Base-by-base conservation (phyloP, 2,329 filamentous ascomycete genomes). In the Nakataea oryzae region DNA sequence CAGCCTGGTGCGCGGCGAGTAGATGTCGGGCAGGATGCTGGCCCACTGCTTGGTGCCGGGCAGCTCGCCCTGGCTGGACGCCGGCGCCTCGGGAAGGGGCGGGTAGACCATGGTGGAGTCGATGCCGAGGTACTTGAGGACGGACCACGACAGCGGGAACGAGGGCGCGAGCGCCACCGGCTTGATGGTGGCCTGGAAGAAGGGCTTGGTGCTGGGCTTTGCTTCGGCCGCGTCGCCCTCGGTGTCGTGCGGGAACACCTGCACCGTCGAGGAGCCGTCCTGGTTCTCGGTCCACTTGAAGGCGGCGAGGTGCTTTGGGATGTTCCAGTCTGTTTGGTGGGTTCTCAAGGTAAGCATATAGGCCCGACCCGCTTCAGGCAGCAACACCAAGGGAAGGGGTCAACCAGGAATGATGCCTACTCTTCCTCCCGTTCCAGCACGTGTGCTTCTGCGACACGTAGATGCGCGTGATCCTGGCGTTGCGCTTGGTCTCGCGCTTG, bases 401-500 rank as follows among this genome's bases (percentile, higher is more conserved):
- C n/a, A n/a, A n/a, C 34, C 9, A 57, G 29, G 32, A 34, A n/a
- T 30, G 27, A 17, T 13, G 50, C 17, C 74, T 67, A 81, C 79
- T 81, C 34, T 71, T 75, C 54, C 81, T 70, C 11, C 81, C 81
- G 63, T 84, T 83, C 70, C 78, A 83, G 65, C 78, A 79, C 0
- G 79, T 81, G 27, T 78, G 67, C 65, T 78, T 78, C 64, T 81
- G 77, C 26, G 79, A 82, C 17, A 84, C 81, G 66, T 83, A 84
- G 13, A 83, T 80, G 27, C 80, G 74, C n/a, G 80, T 81, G 65
- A 82, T 76, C 41, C 78, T 73, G 9, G 72, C 67, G 59, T 75
- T 77, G 54, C 70, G 73, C 62, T 68, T 74, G 62, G 66, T 74
- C 27, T 67, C 65, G 14, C 69, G 67, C 64, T 68, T 74, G 7